phyloP scores from a whole-genome alignment of 345 rosid species.

The Acer negundo region DNA sequence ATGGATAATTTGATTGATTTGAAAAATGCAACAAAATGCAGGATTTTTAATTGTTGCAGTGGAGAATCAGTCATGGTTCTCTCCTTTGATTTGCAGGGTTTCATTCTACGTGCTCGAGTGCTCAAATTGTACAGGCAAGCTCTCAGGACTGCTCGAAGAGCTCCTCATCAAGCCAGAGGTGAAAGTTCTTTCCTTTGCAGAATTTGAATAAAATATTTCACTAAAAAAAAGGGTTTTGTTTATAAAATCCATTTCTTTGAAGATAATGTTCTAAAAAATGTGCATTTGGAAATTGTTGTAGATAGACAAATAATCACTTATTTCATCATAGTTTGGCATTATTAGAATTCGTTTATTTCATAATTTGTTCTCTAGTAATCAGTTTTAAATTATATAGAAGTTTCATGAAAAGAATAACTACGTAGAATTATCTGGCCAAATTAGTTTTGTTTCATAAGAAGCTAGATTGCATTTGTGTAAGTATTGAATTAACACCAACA shows the following conservation, averaged over 20 bases:
- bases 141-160: constrained; percentile 63
- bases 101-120: constrained; percentile 80
- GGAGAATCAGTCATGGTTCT: constrained; percentile 48
- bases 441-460: no score
- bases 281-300: background rate
- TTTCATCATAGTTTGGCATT: background rate
- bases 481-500: no score
- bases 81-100: constrained; percentile 68
- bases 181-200: background rate
- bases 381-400: no score
- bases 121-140: constrained; percentile 85
- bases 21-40: background rate
- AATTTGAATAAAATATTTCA: background rate
- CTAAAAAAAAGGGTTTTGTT: no score
- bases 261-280: background rate
- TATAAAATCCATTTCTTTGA: background rate
- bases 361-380: no score
- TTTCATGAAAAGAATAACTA: no score
- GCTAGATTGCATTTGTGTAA: no score
- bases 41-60: constrained; percentile 1
- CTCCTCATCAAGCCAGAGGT: constrained; percentile 76
- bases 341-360: no score
- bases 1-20: background rate
- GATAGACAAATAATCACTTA: background rate
- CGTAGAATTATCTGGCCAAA: no score